These are phyloP conservation scores for Lachnum nothofagi DNA, from an alignment of 2,329 filamentous ascomycete genomes.

Conservation along the genomic window DNA sequence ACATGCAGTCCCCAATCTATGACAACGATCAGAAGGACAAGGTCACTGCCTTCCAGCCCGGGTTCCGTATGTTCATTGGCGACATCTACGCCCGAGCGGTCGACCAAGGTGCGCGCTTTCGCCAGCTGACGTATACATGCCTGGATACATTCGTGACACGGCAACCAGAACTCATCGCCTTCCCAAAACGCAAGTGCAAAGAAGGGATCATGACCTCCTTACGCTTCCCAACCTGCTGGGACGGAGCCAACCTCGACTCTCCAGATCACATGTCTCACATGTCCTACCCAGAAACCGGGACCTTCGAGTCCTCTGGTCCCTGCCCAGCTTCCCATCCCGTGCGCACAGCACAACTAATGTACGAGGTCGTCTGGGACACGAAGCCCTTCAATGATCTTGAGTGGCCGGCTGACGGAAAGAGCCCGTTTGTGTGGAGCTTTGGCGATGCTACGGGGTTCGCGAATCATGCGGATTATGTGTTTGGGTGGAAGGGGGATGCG, in stretches of 20 bases:
- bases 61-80: constrained; percentile 44
- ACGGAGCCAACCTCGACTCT: constrained; percentile 20
- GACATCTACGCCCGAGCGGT: constrained; percentile 34
- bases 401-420: constrained; percentile 41
- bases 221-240: constrained; percentile 30
- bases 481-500: constrained; percentile 46
- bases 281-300: constrained; percentile 16
- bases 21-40: constrained; percentile 33
- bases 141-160: constrained; percentile 36
- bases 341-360: constrained; percentile 26
- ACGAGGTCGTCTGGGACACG: constrained; percentile 45
- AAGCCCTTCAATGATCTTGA: constrained; percentile 39
- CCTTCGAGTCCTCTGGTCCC: constrained; percentile 11
- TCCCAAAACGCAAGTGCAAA: constrained; percentile 33
- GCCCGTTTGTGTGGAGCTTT: constrained; percentile 40
- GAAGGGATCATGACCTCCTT: constrained; percentile 32
- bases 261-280: constrained; percentile 21
- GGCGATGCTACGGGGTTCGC: constrained; percentile 44
- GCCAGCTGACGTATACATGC: constrained; percentile 42
- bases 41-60: constrained; percentile 40
- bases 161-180: constrained; percentile 35
- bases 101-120: constrained; percentile 35
- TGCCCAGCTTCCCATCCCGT: constrained; percentile 19
- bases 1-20: constrained; percentile 30
- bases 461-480: constrained; percentile 48